Evolutionary conservation across 768 basidiomycete species (phyloP), one percentile per base, ranked within the genome.

Genomic region (Pisolithus sp.): DNA sequence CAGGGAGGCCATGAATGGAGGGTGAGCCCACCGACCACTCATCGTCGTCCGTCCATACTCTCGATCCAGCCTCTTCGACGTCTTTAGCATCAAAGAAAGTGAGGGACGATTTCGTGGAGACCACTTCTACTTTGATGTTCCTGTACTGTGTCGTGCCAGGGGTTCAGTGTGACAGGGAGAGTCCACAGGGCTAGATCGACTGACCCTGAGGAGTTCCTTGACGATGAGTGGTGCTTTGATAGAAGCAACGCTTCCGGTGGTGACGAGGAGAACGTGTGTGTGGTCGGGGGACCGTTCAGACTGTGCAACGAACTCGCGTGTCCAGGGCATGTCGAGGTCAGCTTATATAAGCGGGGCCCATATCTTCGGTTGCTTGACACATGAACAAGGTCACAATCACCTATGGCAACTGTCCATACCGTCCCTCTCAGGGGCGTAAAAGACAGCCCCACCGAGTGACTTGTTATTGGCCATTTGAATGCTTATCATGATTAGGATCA

Each of bases 201-300:
- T 41, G 48, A 86, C 86, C 55, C 72, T 70, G 40, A 86, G 72
- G 28, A 98, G 75, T 56, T 86, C 86, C 26, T 75, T 67, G 18
- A 91, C 89, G 53, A 99, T 96, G 49, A 96, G 76, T 4, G 94
- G 93, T 2, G 85, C 85, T 62, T 97, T 98, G 63, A 98, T 81
- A 48, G 92, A 92, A 0, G 95, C 94, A 8, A 99, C 95, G 62
- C 90, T 93, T n/a, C 95, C 94, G 0, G 92, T 90, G 0, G 88
- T 85, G 53, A 97, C 83, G 37, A 98, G 75, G 4, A 97, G 68
- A 41, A 96, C 81, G 62, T 94, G 86, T 1, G 54, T 50, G 56
- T 66, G 48, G 46, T 65, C 48, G 2, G 54, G 50, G 0, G n/a
- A 3, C 1, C 68, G 66, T 31, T 69, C 66, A 43, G 55, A 52